Evolutionary conservation across 1,284 basidiomycete genomes (phyloP), one percentile per base, ranked within the genome.

Genomic region (Leccinum pachyderme): DNA sequence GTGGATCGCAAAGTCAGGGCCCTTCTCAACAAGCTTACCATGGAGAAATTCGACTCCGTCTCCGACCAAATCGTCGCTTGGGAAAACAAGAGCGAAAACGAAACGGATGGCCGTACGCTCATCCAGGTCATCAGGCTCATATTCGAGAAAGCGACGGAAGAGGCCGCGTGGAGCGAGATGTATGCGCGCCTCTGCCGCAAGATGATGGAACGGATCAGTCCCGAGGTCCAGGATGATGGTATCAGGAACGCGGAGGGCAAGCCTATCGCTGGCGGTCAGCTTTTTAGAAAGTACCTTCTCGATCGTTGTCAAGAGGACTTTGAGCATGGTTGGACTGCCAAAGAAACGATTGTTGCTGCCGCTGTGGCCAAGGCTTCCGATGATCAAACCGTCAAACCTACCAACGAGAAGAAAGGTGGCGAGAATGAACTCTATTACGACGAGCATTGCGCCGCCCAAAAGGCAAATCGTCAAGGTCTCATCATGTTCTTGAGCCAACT

Each of bases 401-500:
- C n/a, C n/a, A n/a, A n/a, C n/a, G n/a, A n/a, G n/a, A n/a, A n/a
- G n/a, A n/a, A n/a, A n/a, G n/a, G n/a, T n/a, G n/a, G n/a, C n/a
- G n/a, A n/a, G n/a, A n/a, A n/a, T n/a, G n/a, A n/a, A n/a, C n/a
- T n/a, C n/a, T n/a, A n/a, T n/a, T n/a, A n/a, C n/a, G 94, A 98
- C 11, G 95, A 98, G 75, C 98, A 98, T 78, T 98, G 98, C 69
- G 89, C 89, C 47, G 91, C 91, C 18, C 90, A 95, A 72, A 98
- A 98, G 80, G 94, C 95, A 44, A 98, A 92, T 61, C 93, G 95
- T 72, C 87, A 98, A 24, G 95, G 96, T 80, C 83, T 98, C 58
- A 92, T 98, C 73, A 92, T 91, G 72, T 97, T 99, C 77, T 96
- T 98, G 61, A 95, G 96, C 66, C 96, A 98, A 77, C 79, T 98